Conservation (phyloP, 495 filamentous ascomycete species). For the Penicillium arizonense region DNA sequence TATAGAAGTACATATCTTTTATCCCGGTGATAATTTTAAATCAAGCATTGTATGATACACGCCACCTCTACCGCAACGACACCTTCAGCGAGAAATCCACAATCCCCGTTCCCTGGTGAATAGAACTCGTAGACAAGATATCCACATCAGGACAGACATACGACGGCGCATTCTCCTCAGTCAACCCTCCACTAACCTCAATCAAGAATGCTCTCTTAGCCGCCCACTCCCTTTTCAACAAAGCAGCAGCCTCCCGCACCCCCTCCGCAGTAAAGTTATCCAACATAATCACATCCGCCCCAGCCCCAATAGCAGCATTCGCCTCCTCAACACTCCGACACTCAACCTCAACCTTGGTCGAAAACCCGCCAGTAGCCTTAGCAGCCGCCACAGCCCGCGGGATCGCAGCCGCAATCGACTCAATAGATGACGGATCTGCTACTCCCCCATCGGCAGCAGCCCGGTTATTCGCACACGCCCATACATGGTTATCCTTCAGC, state of each 20-base stretch:
- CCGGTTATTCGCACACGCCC: conserved; percentile 63
- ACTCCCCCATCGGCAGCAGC: conserved; percentile 23
- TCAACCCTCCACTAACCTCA: conserved; percentile 91
- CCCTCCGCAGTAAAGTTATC: conserved; percentile 87
- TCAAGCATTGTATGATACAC: conserved; percentile 6
- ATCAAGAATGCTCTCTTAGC: conserved; percentile 67
- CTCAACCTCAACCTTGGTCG: conserved; percentile 94
- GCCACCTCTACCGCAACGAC: conserved; percentile 30
- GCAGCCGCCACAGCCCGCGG: conserved; percentile 79
- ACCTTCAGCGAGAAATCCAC: conserved; percentile 98
- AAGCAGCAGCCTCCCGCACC: conserved; percentile 65
- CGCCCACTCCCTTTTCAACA: conserved; percentile 74
- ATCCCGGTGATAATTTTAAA: conserved; percentile 1
- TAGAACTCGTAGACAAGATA: conserved; percentile 91
- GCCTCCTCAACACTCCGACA: conserved; percentile 84
- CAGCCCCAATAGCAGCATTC: conserved; percentile 83
- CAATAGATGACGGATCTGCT: conserved; percentile 6
- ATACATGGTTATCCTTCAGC: conserved; percentile 98
- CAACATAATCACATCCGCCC: conserved; percentile 94
- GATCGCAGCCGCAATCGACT: conserved; percentile 62
- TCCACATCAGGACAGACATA: conserved; percentile 91
- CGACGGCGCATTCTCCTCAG: conserved; percentile 71
- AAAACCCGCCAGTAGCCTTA: conserved; percentile 81
- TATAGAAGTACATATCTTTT: conserved; percentile 13
- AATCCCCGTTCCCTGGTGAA: conserved; percentile 91